Base-by-base conservation (phyloP, 1,284 basidiomycete genomes). In the Heterobasidion parviporum region DNA sequence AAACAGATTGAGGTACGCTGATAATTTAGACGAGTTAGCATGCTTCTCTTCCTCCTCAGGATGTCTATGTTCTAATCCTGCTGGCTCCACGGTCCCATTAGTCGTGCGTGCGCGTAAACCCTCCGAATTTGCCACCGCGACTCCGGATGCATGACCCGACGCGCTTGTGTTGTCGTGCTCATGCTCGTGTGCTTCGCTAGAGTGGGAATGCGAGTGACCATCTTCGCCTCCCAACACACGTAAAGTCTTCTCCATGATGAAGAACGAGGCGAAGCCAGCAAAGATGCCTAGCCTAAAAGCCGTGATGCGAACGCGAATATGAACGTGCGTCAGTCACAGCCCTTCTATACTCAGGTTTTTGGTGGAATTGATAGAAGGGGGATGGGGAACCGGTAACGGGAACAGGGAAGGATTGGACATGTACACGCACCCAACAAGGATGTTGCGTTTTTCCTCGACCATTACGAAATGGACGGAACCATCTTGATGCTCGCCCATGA, bases 361-460 rank as follows among this genome's bases (percentile, higher is more conserved):
- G 16, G 18, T 18, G 15, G 26, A 48, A 48, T 12, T 10, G 15
- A 32, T 10, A 48, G 26, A 48, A 48, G 26, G 9, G 9, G 46
- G 2, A n/a, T 3, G 16, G 16, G 46, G 46, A 16, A 18, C 14
- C 3, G 41, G 41, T 44, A 26, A 43, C 49, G 34, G 54, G 33
- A 20, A 48, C 10, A 16, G 46, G 52, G 50, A 46, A 34, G 52
- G 38, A 60, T 55, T 56, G 52, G 47, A 49, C 12, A 44, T 53
- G 47, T 53, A 52, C 49, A 66, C 72, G 60, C 68, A 91, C 85
- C 92, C 92, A 63, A 94, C 83, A 50, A 94, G 72, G 62, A 95
- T 92, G 68, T 94, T 94, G 59, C 91, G 77, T 71, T 92, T 92
- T 69, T 92, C 89, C 68, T 94, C 90, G 9, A 94, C 87, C 73